Percentiles rank a stretch among this genome's conserved stretches.
Conservation (phyloP, 208 protist genomes). For the Angomonas ambiguus region DNA sequence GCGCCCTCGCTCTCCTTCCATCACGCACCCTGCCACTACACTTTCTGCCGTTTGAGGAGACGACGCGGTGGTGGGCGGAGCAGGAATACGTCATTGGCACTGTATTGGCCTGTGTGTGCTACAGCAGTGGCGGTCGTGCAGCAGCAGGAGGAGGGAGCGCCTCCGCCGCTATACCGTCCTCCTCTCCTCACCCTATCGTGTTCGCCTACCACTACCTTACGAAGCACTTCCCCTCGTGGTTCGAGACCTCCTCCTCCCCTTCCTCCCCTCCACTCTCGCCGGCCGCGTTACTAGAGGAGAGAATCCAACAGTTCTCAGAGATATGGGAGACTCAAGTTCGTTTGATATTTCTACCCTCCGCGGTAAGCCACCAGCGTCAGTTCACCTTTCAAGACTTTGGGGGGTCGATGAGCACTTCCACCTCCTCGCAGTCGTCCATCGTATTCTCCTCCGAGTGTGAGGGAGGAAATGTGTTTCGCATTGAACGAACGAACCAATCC, state of each 20-base stretch:
- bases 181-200: background rate
- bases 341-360: slow-evolving; percentile 56
- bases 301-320: slow-evolving; percentile 26
- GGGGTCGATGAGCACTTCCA: slow-evolving; percentile 28
- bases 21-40: slow-evolving; percentile 10
- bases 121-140: background rate
- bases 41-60: slow-evolving; percentile 53
- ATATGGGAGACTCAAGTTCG: slow-evolving; percentile 71
- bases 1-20: background rate
- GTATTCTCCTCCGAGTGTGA: slow-evolving; percentile 70
- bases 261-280: background rate
- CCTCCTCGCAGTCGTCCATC: slow-evolving; percentile 40
- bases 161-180: background rate
- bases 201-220: background rate
- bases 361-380: slow-evolving; percentile 59
- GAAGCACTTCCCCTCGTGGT: background rate
- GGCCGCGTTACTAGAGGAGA: background rate
- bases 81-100: slow-evolving; percentile 84
- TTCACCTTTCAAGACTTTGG: slow-evolving; percentile 44
- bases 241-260: background rate
- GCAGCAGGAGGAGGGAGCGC: too few relatives aligned
- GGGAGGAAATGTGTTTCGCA: slow-evolving; percentile 71
- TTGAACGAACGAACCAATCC: slow-evolving; percentile 31
- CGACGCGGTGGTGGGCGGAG: slow-evolving; percentile 66
- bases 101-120: slow-evolving; percentile 52